Conservation (phyloP, 2,329 filamentous ascomycete species). For the Penicillium hordei region DNA sequence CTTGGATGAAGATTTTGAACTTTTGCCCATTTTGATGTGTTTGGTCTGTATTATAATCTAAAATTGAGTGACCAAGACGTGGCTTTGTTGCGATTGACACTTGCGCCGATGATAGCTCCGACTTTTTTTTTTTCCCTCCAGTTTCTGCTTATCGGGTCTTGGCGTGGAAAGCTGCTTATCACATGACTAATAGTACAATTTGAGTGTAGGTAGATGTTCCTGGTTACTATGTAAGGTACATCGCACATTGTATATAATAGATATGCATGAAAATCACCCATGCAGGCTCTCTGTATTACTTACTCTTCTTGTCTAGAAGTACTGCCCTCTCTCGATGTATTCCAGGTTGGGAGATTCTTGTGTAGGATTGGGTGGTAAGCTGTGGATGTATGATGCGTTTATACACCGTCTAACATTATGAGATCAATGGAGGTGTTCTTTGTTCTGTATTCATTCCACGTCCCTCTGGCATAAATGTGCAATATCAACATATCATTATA, state of each 20-base stretch:
- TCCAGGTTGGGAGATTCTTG: background rate
- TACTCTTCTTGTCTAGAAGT: background rate
- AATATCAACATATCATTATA: background rate
- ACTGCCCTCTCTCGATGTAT: background rate
- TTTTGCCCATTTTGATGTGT: conserved; percentile 36
- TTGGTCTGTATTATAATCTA: background rate
- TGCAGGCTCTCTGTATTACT: background rate
- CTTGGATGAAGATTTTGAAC: conserved; percentile 31
- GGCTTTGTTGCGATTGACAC: conserved; percentile 7
- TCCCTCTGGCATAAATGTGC: background rate
- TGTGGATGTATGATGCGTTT: background rate
- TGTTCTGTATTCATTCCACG: background rate
- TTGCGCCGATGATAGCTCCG: conserved; percentile 18
- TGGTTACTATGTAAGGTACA: background rate
- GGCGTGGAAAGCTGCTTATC: conserved; percentile 21
- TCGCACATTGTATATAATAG: background rate
- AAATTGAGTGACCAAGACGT: background rate
- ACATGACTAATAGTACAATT: conserved; percentile 16
- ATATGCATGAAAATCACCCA: background rate
- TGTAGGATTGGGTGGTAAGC: background rate
- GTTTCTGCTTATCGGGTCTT: conserved; percentile 28
- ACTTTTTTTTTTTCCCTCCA: conserved; percentile 28
- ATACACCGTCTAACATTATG: background rate
- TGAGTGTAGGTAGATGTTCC: background rate
- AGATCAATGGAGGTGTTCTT: background rate